Conservation (phyloP, 768 basidiomycete species). For the Suillus weaverae region DNA sequence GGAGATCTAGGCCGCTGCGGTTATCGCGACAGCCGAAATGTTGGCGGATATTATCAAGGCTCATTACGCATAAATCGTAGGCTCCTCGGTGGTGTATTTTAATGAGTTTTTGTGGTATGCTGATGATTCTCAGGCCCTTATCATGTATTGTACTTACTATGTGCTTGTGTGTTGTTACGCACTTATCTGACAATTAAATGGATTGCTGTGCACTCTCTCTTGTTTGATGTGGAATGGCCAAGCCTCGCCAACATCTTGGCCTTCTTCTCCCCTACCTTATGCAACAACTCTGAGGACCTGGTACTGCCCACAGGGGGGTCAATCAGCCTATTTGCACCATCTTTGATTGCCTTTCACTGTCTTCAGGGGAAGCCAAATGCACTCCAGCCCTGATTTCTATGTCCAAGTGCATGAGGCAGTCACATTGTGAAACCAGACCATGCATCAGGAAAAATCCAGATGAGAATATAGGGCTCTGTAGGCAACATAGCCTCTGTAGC, state of each 20-base stretch:
- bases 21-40: slow-evolving; percentile 36
- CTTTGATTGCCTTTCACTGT: too few species aligned
- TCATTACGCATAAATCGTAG: slow-evolving; percentile 14
- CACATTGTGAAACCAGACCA: too few species aligned
- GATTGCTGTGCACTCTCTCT: neutral
- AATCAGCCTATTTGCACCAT: too few species aligned
- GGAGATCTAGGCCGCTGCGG: slow-evolving; percentile 25
- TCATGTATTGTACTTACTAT: neutral
- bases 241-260: slow-evolving; percentile 13
- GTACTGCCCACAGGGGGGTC: too few species aligned
- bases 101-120: neutral
- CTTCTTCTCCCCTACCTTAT: neutral
- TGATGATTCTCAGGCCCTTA: neutral
- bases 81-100: neutral
- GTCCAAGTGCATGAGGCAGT: too few species aligned
- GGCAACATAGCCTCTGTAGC: too few species aligned
- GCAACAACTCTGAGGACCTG: too few species aligned
- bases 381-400: too few species aligned
- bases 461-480: too few species aligned
- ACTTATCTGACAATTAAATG: neutral
- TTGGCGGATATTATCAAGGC: slow-evolving; percentile 35
- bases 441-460: too few species aligned
- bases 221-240: slow-evolving; percentile 26
- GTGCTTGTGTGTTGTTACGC: neutral
- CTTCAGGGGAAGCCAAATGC: too few species aligned